Evolutionary conservation across 179 eudicot genomes (phyloP), one percentile per base, ranked within the genome.

Genomic region (Camellia oleifera): DNA sequence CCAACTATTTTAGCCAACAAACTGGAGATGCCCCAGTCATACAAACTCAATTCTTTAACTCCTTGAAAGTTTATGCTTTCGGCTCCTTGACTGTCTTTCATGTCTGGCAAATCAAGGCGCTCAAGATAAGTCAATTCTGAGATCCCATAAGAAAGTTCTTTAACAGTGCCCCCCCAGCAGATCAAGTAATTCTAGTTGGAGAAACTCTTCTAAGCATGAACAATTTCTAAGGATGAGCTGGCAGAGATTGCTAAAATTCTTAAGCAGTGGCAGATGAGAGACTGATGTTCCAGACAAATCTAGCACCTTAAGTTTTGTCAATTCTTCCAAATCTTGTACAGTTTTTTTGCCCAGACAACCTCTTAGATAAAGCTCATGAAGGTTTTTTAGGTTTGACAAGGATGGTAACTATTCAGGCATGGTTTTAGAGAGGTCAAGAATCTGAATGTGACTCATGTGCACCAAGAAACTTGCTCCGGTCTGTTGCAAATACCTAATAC

Each of bases 101-200:
- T 77, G 17, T 20, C 48, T 11, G 85, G 88, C 63, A 82, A 72
- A 61, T 72, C 82, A 76, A 82, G 83, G 54, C 57, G 81, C 73
- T 76, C 81, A 60, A 85, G 85, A 56, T 17, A 8, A 72, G 75
- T 32, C 57, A 77, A 46, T 60, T 20, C 14, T 7, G 79, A 85
- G 76, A 82, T 85, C 32, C 62, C 83, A 66, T 77, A 64, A 7
- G 81, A 80, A n/a, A 73, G 72, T 32, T 79, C 42, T 15, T 32
- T 54, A 61, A 15, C 40, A n/a, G 72, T 32, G 61, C 42, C 14
- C 9, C 71, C 72, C 23, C 23, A 71, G 58, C 14, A 74, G 44
- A 73, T 52, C 48, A 42, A 23, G 20, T 18, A 77, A 6, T 10
- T 48, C 66, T 44, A 69, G 4, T 5, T 81, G 9, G 3, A 0